Base-by-base conservation (phyloP, 2,329 filamentous ascomycete species). In the Monosporascus sp. region DNA sequence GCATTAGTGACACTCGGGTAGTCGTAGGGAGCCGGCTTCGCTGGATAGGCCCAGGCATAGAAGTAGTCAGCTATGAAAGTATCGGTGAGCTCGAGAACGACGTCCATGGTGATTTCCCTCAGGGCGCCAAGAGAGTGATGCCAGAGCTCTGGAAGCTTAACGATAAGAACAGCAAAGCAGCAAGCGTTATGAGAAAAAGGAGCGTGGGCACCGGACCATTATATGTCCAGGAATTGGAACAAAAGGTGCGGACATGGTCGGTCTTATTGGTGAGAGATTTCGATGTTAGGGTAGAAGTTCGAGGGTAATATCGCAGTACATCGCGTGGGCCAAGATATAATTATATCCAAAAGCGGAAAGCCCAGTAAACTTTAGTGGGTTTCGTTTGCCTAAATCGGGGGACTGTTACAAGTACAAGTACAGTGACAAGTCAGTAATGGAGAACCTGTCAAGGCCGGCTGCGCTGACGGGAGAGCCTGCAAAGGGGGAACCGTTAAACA, bases 21-120 rank as follows among this genome's bases (percentile, higher is more conserved):
- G 67, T 81, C 77, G 65, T 80, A 80, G 18, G 77, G 78, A 27
- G 77, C 75, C 14, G 77, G 72, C 31, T 73, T 76, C 46, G 76
- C 75, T 7, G 92, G 91, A n/a, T 89, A 75, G 6, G 88, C 62
- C 37, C 74, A 77, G 49, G 91, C 86, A 69, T 95, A 97, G 54
- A 88, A 63, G 61, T 86, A 82, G 74, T 97, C 93, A 71, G 88
- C 87, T 58, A 92, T 65, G 66, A 87, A 90, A 63, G 86, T 89
- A 74, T 97, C 93, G 72, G 83, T 81, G 55, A 92, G 64, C 73
- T 97, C 92, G 60, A 97, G 87, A 46, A 94, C 84, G 74, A 97
- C 84, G 78, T 97, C 93, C 93, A 97, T 97, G 71, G 69, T 77
- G 75, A 59, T 44, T 25, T 45, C 18, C 18, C 25, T 25, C 8